phyloP scores from a whole-genome alignment of 2,329 filamentous ascomycete genomes.

The Penicillium sp. region DNA sequence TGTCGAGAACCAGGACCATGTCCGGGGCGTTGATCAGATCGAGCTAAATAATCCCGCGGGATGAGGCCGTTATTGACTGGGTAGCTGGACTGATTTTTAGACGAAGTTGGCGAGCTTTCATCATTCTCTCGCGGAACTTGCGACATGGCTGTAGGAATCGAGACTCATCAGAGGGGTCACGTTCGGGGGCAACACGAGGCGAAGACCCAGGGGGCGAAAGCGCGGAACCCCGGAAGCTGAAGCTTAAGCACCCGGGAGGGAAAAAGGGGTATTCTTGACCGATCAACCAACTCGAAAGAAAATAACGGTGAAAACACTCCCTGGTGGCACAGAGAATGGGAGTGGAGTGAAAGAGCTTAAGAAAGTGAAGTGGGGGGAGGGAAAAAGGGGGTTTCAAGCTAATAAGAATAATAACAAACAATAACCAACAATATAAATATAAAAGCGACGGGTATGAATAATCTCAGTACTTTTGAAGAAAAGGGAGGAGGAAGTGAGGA shows the following conservation, averaged over 20 bases:
- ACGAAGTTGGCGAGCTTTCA: constrained; percentile 17
- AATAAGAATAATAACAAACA: not conserved
- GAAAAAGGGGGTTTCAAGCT: constrained; percentile 2
- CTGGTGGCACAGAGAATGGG: not conserved
- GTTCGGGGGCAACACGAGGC: constrained; percentile 15
- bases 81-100: constrained; percentile 14
- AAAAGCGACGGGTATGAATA: not conserved
- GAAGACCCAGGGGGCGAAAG: constrained; percentile 8
- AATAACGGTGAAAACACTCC: not conserved
- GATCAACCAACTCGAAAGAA: constrained; percentile 10
- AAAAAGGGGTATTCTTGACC: constrained; percentile 13
- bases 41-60: constrained; percentile 36
- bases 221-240: constrained; percentile 20
- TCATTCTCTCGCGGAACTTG: constrained; percentile 31
- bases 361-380: not conserved
- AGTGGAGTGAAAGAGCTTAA: not conserved
- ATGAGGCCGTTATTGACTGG: constrained; percentile 30
- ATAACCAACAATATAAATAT: not conserved
- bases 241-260: constrained; percentile 11
- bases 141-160: constrained; percentile 33
- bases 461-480: not conserved
- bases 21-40: constrained; percentile 27
- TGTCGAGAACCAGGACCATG: constrained; percentile 26
- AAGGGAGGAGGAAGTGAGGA: not conserved
- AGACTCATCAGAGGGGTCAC: constrained; percentile 20